These are phyloP conservation scores for Aotearoamyces nothofagi DNA, from an alignment of 2,329 filamentous ascomycete species.

Conservation along the genomic window DNA sequence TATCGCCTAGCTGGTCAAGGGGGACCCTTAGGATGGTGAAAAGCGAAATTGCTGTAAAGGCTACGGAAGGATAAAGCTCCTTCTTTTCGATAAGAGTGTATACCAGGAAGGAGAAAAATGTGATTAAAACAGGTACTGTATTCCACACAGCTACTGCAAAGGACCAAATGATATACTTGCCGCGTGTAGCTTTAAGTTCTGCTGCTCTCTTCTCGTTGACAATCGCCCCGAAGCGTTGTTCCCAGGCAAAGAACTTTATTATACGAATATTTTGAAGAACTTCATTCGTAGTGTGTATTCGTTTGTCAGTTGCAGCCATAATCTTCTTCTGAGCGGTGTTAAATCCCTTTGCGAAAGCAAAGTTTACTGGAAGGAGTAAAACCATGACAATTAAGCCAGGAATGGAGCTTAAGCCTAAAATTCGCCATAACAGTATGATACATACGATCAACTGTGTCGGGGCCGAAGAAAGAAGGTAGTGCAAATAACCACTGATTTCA, in stretches of 20 bases:
- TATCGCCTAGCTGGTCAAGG: conserved; percentile 90
- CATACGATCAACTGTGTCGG: conserved; percentile 79
- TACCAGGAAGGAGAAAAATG: conserved; percentile 87
- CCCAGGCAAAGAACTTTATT: conserved; percentile 99
- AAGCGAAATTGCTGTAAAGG: conserved; percentile 90
- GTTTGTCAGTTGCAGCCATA: conserved; percentile 82
- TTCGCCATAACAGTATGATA: conserved; percentile 67
- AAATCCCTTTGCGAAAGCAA: conserved; percentile 76
- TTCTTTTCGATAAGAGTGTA: conserved; percentile 87
- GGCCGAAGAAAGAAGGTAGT: conserved; percentile 86
- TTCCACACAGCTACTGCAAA: conserved; percentile 91
- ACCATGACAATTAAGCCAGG: conserved; percentile 87
- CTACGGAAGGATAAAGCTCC: conserved; percentile 77
- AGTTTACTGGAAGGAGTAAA: conserved; percentile 77
- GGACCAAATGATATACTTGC: conserved; percentile 83
- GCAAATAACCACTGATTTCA: conserved; percentile 85
- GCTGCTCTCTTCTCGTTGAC: conserved; percentile 76
- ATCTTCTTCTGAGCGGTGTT: conserved; percentile 79
- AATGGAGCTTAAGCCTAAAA: conserved; percentile 86
- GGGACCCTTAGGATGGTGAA: conserved; percentile 90
- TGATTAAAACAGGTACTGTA: conserved; percentile 86
- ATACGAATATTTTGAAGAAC: conserved; percentile 95
- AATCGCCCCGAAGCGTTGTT: conserved; percentile 71
- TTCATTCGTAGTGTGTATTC: conserved; percentile 94
- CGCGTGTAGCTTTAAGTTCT: conserved; percentile 66